Conservation (phyloP, 2,329 filamentous ascomycete genomes). For the Colletotrichum paranaense region DNA sequence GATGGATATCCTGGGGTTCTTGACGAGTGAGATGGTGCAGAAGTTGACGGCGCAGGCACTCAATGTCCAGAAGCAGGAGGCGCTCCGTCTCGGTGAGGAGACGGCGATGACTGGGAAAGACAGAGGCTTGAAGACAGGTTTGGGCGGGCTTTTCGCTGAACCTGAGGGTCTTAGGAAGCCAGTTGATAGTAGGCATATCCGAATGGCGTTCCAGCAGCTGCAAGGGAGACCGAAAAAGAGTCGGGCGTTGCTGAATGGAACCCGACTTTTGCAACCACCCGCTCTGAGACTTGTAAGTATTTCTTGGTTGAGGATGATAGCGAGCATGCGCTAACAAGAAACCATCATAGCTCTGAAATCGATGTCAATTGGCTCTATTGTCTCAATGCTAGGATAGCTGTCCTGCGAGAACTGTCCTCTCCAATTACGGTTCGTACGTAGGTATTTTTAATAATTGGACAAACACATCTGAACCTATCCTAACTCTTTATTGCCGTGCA, state of each 20-base stretch:
- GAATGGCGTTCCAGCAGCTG: conserved; percentile 12
- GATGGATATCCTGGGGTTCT: conserved; percentile 37
- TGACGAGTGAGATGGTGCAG: conserved; percentile 40
- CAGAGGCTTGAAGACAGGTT: background rate
- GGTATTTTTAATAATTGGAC: too few species aligned
- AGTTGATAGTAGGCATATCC: conserved; percentile 11
- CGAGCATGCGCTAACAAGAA: background rate
- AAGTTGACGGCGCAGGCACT: conserved; percentile 26
- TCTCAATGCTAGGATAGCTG: too few species aligned
- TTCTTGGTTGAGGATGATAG: background rate
- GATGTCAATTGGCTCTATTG: too few species aligned
- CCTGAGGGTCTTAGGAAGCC: background rate
- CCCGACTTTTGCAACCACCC: background rate
- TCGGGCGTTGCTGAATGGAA: conserved; percentile 5
- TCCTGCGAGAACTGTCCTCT: too few species aligned
- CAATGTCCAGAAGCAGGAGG: conserved; percentile 18
- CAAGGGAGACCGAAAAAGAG: conserved; percentile 1
- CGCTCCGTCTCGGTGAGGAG: background rate
- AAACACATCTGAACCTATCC: too few species aligned
- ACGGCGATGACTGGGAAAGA: background rate
- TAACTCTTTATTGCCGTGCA: too few species aligned
- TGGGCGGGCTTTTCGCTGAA: background rate
- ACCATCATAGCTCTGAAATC: background rate
- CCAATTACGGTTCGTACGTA: too few species aligned
- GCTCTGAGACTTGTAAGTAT: background rate